Conservation (phyloP, 2,329 filamentous ascomycete species). For the Grosmannia huntii region DNA sequence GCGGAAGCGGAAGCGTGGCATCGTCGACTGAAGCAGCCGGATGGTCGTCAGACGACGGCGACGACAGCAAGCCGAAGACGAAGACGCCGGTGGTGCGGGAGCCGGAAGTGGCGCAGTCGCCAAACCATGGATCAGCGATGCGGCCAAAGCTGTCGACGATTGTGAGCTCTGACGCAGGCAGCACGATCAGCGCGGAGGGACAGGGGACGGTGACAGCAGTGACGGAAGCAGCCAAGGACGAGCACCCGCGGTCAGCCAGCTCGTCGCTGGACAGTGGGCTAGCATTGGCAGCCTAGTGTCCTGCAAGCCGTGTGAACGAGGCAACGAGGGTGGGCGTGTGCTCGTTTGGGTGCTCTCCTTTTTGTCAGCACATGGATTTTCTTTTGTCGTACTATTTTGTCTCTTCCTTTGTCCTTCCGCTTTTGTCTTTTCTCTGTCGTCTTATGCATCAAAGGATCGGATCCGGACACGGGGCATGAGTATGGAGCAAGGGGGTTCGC, state of each 20-base stretch:
- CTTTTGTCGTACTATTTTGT: not conserved
- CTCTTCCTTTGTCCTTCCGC: not conserved
- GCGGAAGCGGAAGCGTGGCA: slow-evolving; percentile 10
- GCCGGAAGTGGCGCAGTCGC: slow-evolving; percentile 17
- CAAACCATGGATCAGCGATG: not conserved
- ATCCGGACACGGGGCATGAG: not conserved
- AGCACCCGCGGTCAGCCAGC: slow-evolving; percentile 7
- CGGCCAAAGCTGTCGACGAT: slow-evolving; percentile 32
- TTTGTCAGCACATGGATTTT: not conserved
- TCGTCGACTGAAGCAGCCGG: slow-evolving; percentile 8
- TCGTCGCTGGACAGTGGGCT: slow-evolving; percentile 18
- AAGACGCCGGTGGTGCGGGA: slow-evolving; percentile 5
- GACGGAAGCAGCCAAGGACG: not conserved
- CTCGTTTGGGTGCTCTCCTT: not conserved
- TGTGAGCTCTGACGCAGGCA: slow-evolving; percentile 25
- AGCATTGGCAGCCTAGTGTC: slow-evolving; percentile 11
- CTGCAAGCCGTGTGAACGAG: not conserved
- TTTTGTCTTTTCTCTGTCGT: not conserved
- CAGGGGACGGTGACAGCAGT: not conserved
- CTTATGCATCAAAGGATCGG: not conserved
- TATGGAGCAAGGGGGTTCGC: not conserved
- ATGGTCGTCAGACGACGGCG: slow-evolving; percentile 19
- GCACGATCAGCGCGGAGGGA: slow-evolving; percentile 9
- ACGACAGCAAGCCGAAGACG: slow-evolving; percentile 13
- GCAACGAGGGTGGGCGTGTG: not conserved